Conservation (phyloP, 2,329 filamentous ascomycete species). For the Boeremia lycopersici region DNA sequence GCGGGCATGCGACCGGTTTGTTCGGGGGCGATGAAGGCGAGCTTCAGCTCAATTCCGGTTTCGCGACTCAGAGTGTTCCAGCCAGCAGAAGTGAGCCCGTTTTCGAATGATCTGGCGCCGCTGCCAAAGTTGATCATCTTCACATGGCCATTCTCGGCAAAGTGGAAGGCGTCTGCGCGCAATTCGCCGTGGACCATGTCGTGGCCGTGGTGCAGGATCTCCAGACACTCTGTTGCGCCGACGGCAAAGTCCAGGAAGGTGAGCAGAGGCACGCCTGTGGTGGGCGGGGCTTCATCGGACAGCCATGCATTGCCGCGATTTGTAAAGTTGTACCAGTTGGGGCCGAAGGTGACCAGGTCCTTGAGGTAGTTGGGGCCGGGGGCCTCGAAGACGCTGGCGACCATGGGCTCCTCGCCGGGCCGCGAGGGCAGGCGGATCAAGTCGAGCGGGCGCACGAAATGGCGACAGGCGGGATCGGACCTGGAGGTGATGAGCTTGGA, state of each 20-base stretch:
- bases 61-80: slow-evolving; percentile 86
- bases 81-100: slow-evolving; percentile 80
- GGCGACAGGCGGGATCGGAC: slow-evolving; percentile 73
- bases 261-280: slow-evolving; percentile 70
- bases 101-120: slow-evolving; percentile 85
- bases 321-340: slow-evolving; percentile 54
- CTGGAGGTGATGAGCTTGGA: slow-evolving; percentile 73
- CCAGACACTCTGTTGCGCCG: slow-evolving; percentile 82
- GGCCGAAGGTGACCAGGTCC: slow-evolving; percentile 76
- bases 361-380: slow-evolving; percentile 76
- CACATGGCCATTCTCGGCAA: slow-evolving; percentile 74
- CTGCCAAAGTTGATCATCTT: slow-evolving; percentile 86
- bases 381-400: slow-evolving; percentile 81
- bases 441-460: slow-evolving; percentile 82
- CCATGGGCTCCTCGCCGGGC: slow-evolving; percentile 73
- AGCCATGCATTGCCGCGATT: slow-evolving; percentile 24
- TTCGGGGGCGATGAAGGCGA: slow-evolving; percentile 91
- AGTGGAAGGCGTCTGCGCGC: slow-evolving; percentile 88
- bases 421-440: slow-evolving; percentile 73
- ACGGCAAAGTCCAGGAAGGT: slow-evolving; percentile 90
- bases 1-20: slow-evolving; percentile 92
- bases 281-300: slow-evolving; percentile 26
- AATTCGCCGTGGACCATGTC: slow-evolving; percentile 90
- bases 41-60: slow-evolving; percentile 83
- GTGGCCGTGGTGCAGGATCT: slow-evolving; percentile 88